phyloP scores from a whole-genome alignment of 2,329 filamentous ascomycete species.

The Neopestalotiopsis rosae region DNA sequence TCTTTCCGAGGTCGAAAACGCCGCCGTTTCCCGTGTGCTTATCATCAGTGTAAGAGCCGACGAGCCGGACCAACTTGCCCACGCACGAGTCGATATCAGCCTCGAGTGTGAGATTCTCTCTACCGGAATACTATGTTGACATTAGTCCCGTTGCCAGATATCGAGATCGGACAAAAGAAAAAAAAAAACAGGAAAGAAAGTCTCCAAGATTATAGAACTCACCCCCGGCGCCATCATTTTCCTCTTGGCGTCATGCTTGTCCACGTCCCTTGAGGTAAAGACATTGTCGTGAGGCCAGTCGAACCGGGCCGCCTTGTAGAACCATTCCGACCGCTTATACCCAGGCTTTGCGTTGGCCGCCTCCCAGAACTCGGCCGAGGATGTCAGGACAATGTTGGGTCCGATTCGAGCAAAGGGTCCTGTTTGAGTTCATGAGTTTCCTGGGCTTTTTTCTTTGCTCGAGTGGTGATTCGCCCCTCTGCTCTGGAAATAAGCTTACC shows the following conservation, averaged over 20 bases:
- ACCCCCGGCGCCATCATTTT: slow-evolving; percentile 13
- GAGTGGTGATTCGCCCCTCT: not conserved
- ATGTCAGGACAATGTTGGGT: slow-evolving; percentile 13
- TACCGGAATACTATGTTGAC: slow-evolving; percentile 33
- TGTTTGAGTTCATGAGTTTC: not conserved
- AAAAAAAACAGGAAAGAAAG: slow-evolving; percentile 4
- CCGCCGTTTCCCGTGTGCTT: slow-evolving; percentile 18
- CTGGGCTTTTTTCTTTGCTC: not conserved
- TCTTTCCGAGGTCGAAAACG: slow-evolving; percentile 47
- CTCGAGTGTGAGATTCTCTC: slow-evolving; percentile 15
- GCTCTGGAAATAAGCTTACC: not conserved
- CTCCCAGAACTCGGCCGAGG: slow-evolving; percentile 3
- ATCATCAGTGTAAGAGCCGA: slow-evolving; percentile 40
- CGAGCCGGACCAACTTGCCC: slow-evolving; percentile 22
- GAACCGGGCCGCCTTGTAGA: slow-evolving; percentile 22
- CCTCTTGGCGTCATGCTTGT: slow-evolving; percentile 11
- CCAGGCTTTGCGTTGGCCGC: not conserved
- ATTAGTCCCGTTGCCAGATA: not conserved
- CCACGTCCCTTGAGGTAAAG: slow-evolving; percentile 9
- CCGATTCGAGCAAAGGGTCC: slow-evolving; percentile 9
- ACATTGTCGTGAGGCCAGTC: slow-evolving; percentile 11
- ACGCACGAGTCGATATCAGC: slow-evolving; percentile 22
- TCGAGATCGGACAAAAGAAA: not conserved
- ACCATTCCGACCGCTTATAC: slow-evolving; percentile 27
- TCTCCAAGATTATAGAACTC: not conserved